phyloP scores from a whole-genome alignment of 352 stramenopile species.

The Phytophthora brassicae region DNA sequence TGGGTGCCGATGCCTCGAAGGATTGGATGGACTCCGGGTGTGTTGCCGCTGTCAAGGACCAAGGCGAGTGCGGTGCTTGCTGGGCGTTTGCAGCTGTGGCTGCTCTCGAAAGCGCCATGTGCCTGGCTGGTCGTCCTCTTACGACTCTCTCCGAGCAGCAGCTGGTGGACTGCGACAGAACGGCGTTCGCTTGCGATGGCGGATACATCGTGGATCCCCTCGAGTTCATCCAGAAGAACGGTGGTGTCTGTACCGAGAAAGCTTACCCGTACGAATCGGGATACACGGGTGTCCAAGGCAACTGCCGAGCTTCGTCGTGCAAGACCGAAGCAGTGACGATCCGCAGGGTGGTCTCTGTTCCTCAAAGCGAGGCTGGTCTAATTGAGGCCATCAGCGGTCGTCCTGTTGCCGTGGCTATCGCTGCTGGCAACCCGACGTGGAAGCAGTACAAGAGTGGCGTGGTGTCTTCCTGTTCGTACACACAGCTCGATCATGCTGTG shows the following conservation, averaged over 20 bases:
- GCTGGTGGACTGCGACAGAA: slow-evolving; percentile 88
- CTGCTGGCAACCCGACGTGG: slow-evolving; percentile 94
- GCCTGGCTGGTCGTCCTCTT: slow-evolving; percentile 69
- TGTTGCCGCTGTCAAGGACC: slow-evolving; percentile 90
- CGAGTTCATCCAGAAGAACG: slow-evolving; percentile 79
- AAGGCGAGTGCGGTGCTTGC: slow-evolving; percentile 96
- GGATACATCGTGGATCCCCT: slow-evolving; percentile 89
- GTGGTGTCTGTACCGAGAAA: slow-evolving; percentile 78
- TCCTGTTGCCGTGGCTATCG: slow-evolving; percentile 94
- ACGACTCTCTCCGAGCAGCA: slow-evolving; percentile 92
- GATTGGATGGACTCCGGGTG: slow-evolving; percentile 70
- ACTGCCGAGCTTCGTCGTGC: slow-evolving; percentile 41
- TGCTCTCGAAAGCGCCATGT: slow-evolving; percentile 90
- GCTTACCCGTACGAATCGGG: slow-evolving; percentile 85
- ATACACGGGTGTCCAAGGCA: slow-evolving; percentile 26
- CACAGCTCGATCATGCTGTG: slow-evolving; percentile 97
- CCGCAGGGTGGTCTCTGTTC: slow-evolving; percentile 50
- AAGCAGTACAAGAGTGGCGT: slow-evolving; percentile 98
- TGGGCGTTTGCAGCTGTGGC: slow-evolving; percentile 96
- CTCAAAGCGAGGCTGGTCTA: slow-evolving; percentile 82
- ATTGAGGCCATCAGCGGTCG: slow-evolving; percentile 85
- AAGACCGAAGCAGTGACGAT: slow-evolving; percentile 35
- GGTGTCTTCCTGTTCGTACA: slow-evolving; percentile 70
- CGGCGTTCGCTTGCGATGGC: slow-evolving; percentile 88
- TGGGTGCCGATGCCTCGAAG: too few relatives aligned